phyloP scores from a whole-genome alignment of 352 stramenopile species.

The Pelagophyceae sp. region DNA sequence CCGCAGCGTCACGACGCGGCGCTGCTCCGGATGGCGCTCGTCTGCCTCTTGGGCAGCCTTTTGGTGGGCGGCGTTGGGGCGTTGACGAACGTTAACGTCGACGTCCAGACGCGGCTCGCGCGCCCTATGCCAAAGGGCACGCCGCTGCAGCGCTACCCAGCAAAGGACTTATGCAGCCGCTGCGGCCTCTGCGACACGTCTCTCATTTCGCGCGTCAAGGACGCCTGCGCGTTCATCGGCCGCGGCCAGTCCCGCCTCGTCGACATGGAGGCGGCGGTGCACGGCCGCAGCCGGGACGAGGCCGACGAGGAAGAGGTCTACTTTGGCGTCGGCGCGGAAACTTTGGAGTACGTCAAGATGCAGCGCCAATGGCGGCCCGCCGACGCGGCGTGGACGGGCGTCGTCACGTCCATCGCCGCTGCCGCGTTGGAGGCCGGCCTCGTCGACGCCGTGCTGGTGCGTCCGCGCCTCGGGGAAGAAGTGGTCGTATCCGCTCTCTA shows the following conservation, averaged over 20 bases:
- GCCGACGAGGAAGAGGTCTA: constrained; percentile 23
- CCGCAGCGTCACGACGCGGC: not conserved
- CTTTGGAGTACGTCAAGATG: constrained; percentile 19
- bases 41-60: constrained; percentile 33
- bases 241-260: constrained; percentile 44
- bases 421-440: constrained; percentile 45
- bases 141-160: constrained; percentile 26
- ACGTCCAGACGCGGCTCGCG: constrained; percentile 11
- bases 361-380: constrained; percentile 22
- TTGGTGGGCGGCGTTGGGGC: constrained; percentile 23
- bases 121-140: constrained; percentile 8
- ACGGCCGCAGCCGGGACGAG: constrained; percentile 37
- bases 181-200: constrained; percentile 54
- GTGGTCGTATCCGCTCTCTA: too few relatives aligned
- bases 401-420: constrained; percentile 48
- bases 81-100: not conserved
- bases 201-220: constrained; percentile 43
- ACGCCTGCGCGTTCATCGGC: constrained; percentile 48
- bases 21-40: constrained; percentile 31
- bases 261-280: constrained; percentile 37
- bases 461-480: constrained; percentile 33
- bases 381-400: constrained; percentile 49
- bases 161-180: constrained; percentile 50
- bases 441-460: constrained; percentile 52
- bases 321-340: constrained; percentile 29